Base-by-base conservation (phyloP, 805 yeast genomes). In the Debaryomyces tyrocola region DNA sequence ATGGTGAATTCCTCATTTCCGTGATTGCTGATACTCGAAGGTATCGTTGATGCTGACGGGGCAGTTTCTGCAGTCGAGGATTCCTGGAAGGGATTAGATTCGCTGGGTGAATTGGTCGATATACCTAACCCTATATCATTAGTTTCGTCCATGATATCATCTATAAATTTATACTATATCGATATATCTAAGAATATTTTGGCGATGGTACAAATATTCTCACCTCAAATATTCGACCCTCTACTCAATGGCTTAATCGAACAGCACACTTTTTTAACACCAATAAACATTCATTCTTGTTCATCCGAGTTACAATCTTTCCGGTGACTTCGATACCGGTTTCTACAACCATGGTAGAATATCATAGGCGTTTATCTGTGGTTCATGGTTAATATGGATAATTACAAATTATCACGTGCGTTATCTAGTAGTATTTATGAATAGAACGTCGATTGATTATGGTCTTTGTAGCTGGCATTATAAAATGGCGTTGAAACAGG, bases 401-500 rank as follows among this genome's bases (percentile, higher is more conserved):
- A 17, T 24, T 24, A 24, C 27, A 24, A 24, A 24, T 9, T 24
- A 24, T 24, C 27, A 24, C 27, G 27, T 24, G 27, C 7, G 27
- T 24, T 24, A 24, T 24, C 7, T 24, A 24, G 27, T 24, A 9
- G 27, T 24, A 24, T 24, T 24, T 24, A 24, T 24, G 27, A 9
- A 24, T 4, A 9, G 10, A 24, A 3, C 27, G 27, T 7, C 27
- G 27, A 9, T 24, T 24, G 7, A 24, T 24, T 24, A 9, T 3
- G 4, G 10, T 24, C 27, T 9, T 24, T 24, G 10, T 9, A 24
- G 10, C 27, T 24, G 10, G 7, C 27, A 7, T 7, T 24, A 7
- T 24, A 31, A 31, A 31, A 31, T 31, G 34, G 34, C 2, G 17
- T 14, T 57, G 41, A 37, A 59, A 48, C 52, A 49, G 49, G 75